These are phyloP conservation scores for Pulveroboletus sp. DNA, from an alignment of 768 basidiomycete genomes.

Conservation along the genomic window DNA sequence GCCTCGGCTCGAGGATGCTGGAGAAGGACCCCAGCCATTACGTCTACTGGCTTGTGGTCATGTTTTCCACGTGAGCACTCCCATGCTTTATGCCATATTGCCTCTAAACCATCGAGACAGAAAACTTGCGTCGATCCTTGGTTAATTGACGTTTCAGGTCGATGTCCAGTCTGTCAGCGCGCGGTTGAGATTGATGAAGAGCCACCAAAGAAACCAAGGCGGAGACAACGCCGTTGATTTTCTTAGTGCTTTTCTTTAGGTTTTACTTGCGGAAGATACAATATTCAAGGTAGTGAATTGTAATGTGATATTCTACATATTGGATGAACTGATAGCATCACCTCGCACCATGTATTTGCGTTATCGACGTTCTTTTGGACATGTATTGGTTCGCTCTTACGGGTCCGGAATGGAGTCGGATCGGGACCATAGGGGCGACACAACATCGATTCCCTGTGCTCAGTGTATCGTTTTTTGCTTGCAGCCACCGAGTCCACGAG, in stretches of 20 bases:
- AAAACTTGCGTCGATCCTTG: constrained; percentile 90
- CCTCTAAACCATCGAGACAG: constrained; percentile 34
- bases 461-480: background rate
- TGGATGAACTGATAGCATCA: constrained; percentile 26
- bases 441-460: too few relatives aligned
- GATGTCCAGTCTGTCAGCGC: constrained; percentile 85
- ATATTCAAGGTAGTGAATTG: constrained; percentile 27
- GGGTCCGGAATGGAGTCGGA: background rate
- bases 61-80: constrained; percentile 77
- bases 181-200: constrained; percentile 53
- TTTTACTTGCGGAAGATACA: constrained; percentile 18
- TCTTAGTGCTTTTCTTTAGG: constrained; percentile 3
- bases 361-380: constrained; percentile 25
- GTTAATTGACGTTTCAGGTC: constrained; percentile 79
- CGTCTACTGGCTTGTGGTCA: constrained; percentile 78
- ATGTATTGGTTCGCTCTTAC: constrained; percentile 3
- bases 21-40: constrained; percentile 74
- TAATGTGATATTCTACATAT: constrained; percentile 32
- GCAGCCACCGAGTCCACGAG: background rate
- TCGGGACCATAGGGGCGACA: too few relatives aligned
- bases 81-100: background rate
- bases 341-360: constrained; percentile 21
- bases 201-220: constrained; percentile 32
- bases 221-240: constrained; percentile 20
- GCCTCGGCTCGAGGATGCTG: constrained; percentile 65